These are phyloP conservation scores for Daldinia vernicosa DNA, from an alignment of 495 filamentous ascomycete genomes.

Conservation along the genomic window DNA sequence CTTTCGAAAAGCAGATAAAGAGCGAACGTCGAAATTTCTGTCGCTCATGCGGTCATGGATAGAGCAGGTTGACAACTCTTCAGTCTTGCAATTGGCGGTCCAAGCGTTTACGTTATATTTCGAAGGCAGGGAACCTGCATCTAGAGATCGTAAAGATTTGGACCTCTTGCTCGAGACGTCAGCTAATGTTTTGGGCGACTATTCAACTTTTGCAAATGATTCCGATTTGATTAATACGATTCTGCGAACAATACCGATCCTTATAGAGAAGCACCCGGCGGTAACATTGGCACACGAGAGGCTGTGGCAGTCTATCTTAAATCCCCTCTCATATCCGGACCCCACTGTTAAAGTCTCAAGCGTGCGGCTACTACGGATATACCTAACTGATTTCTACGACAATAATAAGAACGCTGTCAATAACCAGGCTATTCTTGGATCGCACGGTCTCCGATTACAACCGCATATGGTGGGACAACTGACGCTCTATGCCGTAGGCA, in stretches of 20 bases:
- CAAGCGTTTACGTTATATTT: conserved; percentile 86
- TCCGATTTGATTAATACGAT: conserved; percentile 84
- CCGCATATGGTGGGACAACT: conserved; percentile 71
- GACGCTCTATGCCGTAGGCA: conserved; percentile 68
- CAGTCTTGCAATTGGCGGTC: conserved; percentile 75
- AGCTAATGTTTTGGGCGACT: conserved; percentile 56
- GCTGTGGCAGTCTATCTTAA: conserved; percentile 73
- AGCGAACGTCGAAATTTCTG: conserved; percentile 73
- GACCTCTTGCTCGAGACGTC: conserved; percentile 55
- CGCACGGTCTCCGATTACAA: conserved; percentile 72
- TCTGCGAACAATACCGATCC: conserved; percentile 71
- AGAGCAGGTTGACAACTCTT: conserved; percentile 71
- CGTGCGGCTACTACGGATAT: conserved; percentile 75
- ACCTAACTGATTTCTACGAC: conserved; percentile 80
- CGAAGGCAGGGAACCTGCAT: conserved; percentile 65
- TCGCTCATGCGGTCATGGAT: conserved; percentile 78
- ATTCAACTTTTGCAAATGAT: conserved; percentile 56
- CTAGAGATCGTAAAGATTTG: conserved; percentile 69
- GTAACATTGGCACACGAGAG: conserved; percentile 64
- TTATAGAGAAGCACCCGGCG: conserved; percentile 71
- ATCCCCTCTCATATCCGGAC: conserved; percentile 76
- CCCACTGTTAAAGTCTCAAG: conserved; percentile 79
- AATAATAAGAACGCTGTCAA: conserved; percentile 62
- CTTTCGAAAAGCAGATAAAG: conserved; percentile 80
- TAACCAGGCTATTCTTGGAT: conserved; percentile 71